Conservation (phyloP, 1,284 basidiomycete genomes). For the Hemileia vastatrix region DNA sequence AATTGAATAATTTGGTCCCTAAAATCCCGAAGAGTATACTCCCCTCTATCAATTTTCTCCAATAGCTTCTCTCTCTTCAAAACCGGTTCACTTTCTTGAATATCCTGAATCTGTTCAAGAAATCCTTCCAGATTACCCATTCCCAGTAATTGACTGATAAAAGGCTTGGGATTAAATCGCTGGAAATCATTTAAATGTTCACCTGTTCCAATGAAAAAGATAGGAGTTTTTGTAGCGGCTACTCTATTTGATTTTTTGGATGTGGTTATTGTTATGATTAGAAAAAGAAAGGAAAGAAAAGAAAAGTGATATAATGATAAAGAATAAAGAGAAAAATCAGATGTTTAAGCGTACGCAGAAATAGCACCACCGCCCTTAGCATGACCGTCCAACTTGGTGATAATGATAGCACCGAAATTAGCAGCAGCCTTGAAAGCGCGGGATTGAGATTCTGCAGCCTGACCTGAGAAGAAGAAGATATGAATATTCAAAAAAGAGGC, state of each 20-base stretch:
- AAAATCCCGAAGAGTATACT: slow-evolving; percentile 94
- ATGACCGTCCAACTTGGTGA: slow-evolving; percentile 99
- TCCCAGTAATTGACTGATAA: slow-evolving; percentile 91
- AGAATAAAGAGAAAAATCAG: slow-evolving; percentile 12
- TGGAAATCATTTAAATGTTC: slow-evolving; percentile 96
- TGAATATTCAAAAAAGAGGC: slow-evolving; percentile 48
- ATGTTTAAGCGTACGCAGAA: slow-evolving; percentile 64
- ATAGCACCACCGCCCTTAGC: slow-evolving; percentile 99
- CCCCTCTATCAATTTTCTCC: slow-evolving; percentile 94
- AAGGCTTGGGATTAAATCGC: slow-evolving; percentile 87
- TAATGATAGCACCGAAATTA: slow-evolving; percentile 96
- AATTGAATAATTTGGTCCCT: slow-evolving; percentile 93
- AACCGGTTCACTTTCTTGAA: slow-evolving; percentile 76
- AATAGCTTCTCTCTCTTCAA: slow-evolving; percentile 94
- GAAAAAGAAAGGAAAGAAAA: slow-evolving; percentile 1
- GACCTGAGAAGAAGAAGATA: slow-evolving; percentile 53
- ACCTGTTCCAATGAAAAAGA: slow-evolving; percentile 96
- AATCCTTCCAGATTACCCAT: slow-evolving; percentile 93
- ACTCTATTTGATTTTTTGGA: slow-evolving; percentile 68
- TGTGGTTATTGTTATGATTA: background rate
- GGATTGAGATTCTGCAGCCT: slow-evolving; percentile 93
- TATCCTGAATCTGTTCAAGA: slow-evolving; percentile 95
- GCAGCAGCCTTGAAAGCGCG: slow-evolving; percentile 96
- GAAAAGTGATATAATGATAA: background rate
- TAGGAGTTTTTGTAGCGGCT: slow-evolving; percentile 94